phyloP scores from a whole-genome alignment of 495 filamentous ascomycete genomes.

The Penicillium diatomitis region DNA sequence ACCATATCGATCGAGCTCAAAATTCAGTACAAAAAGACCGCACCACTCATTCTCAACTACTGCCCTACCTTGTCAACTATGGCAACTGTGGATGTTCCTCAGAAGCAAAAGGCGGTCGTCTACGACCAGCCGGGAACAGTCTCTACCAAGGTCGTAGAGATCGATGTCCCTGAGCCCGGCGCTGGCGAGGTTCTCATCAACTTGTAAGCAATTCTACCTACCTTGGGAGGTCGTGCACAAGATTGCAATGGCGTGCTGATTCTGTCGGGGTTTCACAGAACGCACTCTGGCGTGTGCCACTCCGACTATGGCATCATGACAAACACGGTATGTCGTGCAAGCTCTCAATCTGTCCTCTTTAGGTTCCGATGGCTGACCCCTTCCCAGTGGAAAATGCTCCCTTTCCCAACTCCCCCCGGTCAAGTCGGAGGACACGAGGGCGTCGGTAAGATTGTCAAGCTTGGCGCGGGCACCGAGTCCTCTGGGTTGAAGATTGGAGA shows the following conservation, averaged over 20 bases:
- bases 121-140: conserved; percentile 63
- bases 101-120: conserved; percentile 57
- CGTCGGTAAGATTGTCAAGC: conserved; percentile 51
- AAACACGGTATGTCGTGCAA: conserved; percentile 28
- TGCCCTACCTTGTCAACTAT: conserved; percentile 3
- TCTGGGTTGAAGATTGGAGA: conserved; percentile 54
- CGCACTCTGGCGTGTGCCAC: conserved; percentile 64
- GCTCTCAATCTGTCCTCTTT: not conserved
- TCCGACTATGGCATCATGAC: conserved; percentile 57
- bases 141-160: conserved; percentile 56
- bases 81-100: conserved; percentile 39
- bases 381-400: conserved; percentile 44
- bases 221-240: not conserved
- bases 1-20: too few species aligned
- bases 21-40: too few species aligned
- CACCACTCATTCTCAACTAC: not conserved
- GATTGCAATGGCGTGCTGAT: conserved; percentile 2
- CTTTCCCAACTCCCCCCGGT: conserved; percentile 50
- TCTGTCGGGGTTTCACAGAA: conserved; percentile 24
- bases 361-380: conserved; percentile 1
- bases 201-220: conserved; percentile 27
- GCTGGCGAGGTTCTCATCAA: conserved; percentile 58
- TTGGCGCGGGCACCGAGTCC: conserved; percentile 43
- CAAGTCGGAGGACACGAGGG: conserved; percentile 62
- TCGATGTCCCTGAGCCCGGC: conserved; percentile 59